Conservation (phyloP, 306 rosid species). For the Abrus precatorius region DNA sequence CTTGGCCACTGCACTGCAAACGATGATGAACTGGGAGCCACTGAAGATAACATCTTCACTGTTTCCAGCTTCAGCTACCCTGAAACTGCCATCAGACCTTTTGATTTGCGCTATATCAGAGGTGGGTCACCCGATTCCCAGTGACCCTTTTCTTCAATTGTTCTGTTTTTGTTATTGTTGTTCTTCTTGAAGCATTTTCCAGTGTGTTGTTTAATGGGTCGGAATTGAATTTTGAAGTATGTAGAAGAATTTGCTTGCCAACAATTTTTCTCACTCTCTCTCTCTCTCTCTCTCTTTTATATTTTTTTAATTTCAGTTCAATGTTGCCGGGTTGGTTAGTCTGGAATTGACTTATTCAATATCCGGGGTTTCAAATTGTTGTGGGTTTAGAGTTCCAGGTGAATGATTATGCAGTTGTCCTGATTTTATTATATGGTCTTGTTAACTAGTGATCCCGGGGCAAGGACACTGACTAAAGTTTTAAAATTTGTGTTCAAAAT, state of each 20-base stretch:
- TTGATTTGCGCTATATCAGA: slow-evolving; percentile 78
- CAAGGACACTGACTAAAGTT: too few relatives aligned
- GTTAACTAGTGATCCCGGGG: too few relatives aligned
- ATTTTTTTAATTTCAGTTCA: not conserved
- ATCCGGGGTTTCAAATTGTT: slow-evolving; percentile 8
- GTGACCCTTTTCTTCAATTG: slow-evolving; percentile 46
- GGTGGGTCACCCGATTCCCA: slow-evolving; percentile 52
- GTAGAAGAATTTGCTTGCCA: slow-evolving; percentile 28
- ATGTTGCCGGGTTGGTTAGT: not conserved
- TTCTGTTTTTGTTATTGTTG: slow-evolving; percentile 16
- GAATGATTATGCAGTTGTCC: slow-evolving; percentile 15
- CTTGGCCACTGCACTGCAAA: slow-evolving; percentile 51
- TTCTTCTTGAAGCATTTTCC: slow-evolving; percentile 13
- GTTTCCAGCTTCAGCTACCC: slow-evolving; percentile 87
- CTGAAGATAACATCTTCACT: slow-evolving; percentile 56
- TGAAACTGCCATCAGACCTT: slow-evolving; percentile 63
- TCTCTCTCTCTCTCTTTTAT: not conserved
- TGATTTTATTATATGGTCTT: not conserved
- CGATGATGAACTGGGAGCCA: slow-evolving; percentile 40
- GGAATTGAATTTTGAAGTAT: slow-evolving; percentile 35
- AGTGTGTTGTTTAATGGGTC: slow-evolving; percentile 50
- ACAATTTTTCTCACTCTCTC: not conserved
- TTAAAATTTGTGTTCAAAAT: too few relatives aligned
- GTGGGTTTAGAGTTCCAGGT: slow-evolving; percentile 24
- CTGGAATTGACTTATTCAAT: slow-evolving; percentile 1